These are phyloP conservation scores for Priceomyces medius DNA, from an alignment of 805 yeast species.

Conservation along the genomic window DNA sequence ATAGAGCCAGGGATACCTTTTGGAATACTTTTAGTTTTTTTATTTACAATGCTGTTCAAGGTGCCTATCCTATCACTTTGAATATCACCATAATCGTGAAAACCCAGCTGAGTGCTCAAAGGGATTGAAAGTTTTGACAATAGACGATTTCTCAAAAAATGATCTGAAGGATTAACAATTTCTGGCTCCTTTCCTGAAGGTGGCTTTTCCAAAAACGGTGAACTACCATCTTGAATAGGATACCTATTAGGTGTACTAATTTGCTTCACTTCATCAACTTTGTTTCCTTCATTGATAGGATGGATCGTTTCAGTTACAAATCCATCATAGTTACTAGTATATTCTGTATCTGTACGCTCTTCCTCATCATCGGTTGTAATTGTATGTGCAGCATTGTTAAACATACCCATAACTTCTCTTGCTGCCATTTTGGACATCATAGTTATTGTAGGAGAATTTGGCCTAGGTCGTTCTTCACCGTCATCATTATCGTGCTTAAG, in stretches of 20 bases:
- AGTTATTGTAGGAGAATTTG: constrained; percentile 77
- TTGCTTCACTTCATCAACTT: constrained; percentile 9
- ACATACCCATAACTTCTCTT: constrained; percentile 72
- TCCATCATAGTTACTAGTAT: constrained; percentile 39
- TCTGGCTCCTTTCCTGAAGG: constrained; percentile 6
- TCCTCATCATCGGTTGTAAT: constrained; percentile 31
- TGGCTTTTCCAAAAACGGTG: constrained; percentile 47
- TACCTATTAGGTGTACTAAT: constrained; percentile 29
- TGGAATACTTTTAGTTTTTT: constrained; percentile 32
- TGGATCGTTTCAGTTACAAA: constrained; percentile 52
- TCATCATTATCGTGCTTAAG: constrained; percentile 35
- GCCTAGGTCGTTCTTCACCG: constrained; percentile 18
- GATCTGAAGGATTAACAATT: constrained; percentile 44
- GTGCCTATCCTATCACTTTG: constrained; percentile 27
- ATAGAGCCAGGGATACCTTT: constrained; percentile 40
- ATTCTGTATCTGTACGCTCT: constrained; percentile 20
- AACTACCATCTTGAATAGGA: constrained; percentile 31
- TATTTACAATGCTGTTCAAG: constrained; percentile 36
- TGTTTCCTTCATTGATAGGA: constrained; percentile 4
- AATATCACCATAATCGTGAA: constrained; percentile 31
- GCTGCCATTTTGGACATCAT: constrained; percentile 72
- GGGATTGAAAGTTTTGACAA: constrained; percentile 39
- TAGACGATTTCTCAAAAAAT: constrained; percentile 35
- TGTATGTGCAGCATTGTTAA: constrained; percentile 51
- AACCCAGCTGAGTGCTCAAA: constrained; percentile 28